phyloP scores from a whole-genome alignment of 1,139 yeast genomes.

The Geotrichum reessii region DNA sequence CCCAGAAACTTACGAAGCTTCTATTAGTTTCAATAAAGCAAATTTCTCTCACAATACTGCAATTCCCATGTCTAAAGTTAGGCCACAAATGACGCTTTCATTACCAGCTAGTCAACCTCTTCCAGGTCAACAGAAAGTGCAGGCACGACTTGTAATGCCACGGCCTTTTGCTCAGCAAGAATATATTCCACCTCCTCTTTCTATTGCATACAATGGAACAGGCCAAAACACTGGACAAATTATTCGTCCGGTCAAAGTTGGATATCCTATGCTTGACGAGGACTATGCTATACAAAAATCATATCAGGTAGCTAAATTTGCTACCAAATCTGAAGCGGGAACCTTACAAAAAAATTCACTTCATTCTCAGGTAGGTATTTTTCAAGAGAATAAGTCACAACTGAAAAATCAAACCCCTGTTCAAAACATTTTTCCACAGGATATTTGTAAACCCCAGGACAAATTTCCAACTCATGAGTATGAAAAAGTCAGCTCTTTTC shows the following conservation, averaged over 20 bases:
- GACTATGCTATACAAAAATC: not conserved
- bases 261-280: not conserved
- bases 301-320: not conserved
- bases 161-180: not conserved
- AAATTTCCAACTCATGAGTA: not conserved
- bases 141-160: not conserved
- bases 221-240: not conserved
- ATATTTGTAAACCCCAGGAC: not conserved
- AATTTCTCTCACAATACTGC: not conserved
- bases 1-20: not conserved
- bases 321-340: not conserved
- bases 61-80: not conserved
- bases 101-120: not conserved
- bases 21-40: slow-evolving; percentile 9
- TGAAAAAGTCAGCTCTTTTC: not conserved
- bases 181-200: not conserved
- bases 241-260: not conserved
- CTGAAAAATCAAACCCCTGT: not conserved
- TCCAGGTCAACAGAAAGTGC: not conserved
- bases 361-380: not conserved
- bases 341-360: not conserved
- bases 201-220: not conserved
- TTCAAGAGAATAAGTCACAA: not conserved
- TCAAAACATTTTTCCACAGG: not conserved
- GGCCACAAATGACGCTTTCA: not conserved